Evolutionary conservation across 2,329 filamentous ascomycete species (phyloP).

Genomic region (Samsoniella hepiali): DNA sequence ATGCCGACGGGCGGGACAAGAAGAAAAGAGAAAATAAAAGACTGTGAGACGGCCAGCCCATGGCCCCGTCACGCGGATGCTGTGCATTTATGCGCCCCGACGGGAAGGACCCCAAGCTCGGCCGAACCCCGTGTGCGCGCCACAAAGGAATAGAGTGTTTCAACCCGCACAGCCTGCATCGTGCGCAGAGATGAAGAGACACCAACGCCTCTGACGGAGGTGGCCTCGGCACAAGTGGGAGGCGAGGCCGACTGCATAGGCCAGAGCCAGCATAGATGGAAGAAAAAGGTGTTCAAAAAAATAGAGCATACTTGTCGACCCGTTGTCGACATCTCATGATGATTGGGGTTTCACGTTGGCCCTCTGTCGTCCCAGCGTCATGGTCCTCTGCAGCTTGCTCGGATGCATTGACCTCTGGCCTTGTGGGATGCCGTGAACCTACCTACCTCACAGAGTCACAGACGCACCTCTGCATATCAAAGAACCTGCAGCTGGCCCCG

Average conservation of each 20-base stretch:
- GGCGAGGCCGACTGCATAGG: background rate
- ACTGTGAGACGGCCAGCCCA: background rate
- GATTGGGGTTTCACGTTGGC: background rate
- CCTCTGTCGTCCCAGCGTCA: background rate
- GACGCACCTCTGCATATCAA: too few relatives aligned
- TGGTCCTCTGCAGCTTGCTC: background rate
- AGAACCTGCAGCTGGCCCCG: too few relatives aligned
- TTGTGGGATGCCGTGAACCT: background rate
- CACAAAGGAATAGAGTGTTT: constrained; percentile 7
- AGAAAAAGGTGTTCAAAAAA: background rate
- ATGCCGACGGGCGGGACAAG: background rate
- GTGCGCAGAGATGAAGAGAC: background rate
- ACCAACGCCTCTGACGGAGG: background rate
- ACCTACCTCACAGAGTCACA: background rate
- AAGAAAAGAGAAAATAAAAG: background rate
- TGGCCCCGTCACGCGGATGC: background rate
- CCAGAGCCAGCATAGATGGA: background rate
- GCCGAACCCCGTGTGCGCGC: background rate
- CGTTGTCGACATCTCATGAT: background rate
- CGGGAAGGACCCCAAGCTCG: background rate
- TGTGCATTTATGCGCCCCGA: background rate
- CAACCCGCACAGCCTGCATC: constrained; percentile 12
- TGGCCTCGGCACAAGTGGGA: background rate
- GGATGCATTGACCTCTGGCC: background rate
- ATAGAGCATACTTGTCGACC: background rate